phyloP scores from a whole-genome alignment of 202 grass and related monocot species.

The Schoenoplectus tabernaemontani region DNA sequence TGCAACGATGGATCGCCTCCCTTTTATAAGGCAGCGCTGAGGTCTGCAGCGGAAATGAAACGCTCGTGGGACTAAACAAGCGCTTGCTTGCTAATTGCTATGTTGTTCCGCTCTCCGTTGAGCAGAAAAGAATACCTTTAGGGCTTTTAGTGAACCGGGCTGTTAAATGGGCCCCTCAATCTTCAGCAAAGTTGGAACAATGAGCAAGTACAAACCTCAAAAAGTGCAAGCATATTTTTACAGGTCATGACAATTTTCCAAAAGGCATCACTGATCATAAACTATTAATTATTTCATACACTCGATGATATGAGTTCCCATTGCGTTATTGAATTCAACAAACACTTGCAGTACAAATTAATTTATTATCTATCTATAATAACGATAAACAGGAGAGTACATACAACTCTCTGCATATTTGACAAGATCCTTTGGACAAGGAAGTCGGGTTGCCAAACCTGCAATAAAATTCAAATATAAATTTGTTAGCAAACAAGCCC shows the following conservation, averaged over 20 bases:
- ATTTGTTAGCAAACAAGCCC: not conserved
- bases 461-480: not conserved
- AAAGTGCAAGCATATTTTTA: too few species aligned
- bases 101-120: not conserved
- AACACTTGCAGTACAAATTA: not conserved
- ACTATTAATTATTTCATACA: not conserved
- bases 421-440: slow-evolving; percentile 57
- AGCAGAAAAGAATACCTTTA: not conserved
- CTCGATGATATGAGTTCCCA: not conserved
- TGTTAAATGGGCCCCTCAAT: too few species aligned
- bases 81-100: not conserved
- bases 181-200: too few species aligned
- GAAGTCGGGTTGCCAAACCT: slow-evolving; percentile 73
- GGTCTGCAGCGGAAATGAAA: not conserved
- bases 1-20: not conserved
- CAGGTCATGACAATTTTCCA: not conserved
- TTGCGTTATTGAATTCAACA: slow-evolving; percentile 1
- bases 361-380: slow-evolving; percentile 36
- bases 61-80: not conserved
- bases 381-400: slow-evolving; percentile 76
- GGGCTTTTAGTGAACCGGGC: too few species aligned
- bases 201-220: too few species aligned
- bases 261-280: not conserved
- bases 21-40: not conserved
- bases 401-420: slow-evolving; percentile 80